Base-by-base conservation (phyloP, 495 filamentous ascomycete genomes). In the Immersiella caudata region DNA sequence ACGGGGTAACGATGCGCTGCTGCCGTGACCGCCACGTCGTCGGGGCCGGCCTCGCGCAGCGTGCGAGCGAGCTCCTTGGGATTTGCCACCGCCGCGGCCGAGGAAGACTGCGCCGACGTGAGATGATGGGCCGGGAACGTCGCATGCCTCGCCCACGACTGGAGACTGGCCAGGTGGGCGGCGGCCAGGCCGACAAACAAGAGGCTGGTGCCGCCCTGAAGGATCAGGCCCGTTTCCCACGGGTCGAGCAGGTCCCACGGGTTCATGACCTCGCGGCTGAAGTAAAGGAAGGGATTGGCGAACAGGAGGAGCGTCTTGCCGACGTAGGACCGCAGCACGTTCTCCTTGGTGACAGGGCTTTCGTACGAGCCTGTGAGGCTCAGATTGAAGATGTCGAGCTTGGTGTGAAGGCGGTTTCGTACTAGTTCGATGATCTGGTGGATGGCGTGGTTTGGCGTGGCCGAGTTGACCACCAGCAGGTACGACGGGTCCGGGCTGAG, bases 381-480 rank as follows among this genome's bases (percentile, higher is more conserved):
- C 20, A 74, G 62, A 61, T 74, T 74, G 65, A 74, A 74, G 55
- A 71, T 69, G 29, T 74, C 72, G 3, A 74, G 64, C 3, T 49
- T 46, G 24, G 68, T 60, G 24, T 68, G 64, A 16, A 74, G 29
- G 49, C 68, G 54, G 22, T 55, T 21, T 33, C 58, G 58, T 16
- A 60, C 8, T 24, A 60, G 58, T 24, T n/a, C 27, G 26, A 71
- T 68, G 4, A 71, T 67, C 66, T 73, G 71, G 60, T 64, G 68
- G 57, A 71, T 68, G 35, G 67, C 63, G 29, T 64, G 54, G 67
- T 73, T 73, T 3, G 66, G 66, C 24, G 69, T 71, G 20, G 61
- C 55, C 0, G 71, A 54, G 40, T 69, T 73, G 63, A 73, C 67
- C 24, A 73, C 67, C 7, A 73, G 69, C 55, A 73, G 33, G 21